Conservation (phyloP, 805 yeast genomes). For the Pichia cabralensis region DNA sequence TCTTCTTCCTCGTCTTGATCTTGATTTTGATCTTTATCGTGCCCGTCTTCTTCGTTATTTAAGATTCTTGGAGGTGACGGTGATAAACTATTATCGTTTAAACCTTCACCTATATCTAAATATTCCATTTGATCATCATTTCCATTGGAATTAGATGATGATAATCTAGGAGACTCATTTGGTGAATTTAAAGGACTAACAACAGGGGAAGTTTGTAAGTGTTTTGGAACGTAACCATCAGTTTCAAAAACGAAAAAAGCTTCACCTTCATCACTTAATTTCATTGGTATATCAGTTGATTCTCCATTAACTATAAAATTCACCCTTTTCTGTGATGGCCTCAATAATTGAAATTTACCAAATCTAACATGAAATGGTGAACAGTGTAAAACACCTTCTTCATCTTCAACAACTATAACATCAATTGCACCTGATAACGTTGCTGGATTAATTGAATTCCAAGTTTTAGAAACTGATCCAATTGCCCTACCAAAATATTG, state of each 20-base stretch:
- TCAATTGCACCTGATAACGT: conserved; percentile 96
- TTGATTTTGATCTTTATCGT: background rate
- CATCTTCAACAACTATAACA: conserved; percentile 87
- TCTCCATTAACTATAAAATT: conserved; percentile 79
- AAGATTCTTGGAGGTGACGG: too few relatives aligned
- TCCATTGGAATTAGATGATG: conserved; percentile 11
- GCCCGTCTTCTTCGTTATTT: background rate
- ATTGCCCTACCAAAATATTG: conserved; percentile 95
- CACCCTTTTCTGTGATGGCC: conserved; percentile 93
- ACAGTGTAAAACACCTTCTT: conserved; percentile 61
- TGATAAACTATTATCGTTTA: conserved; percentile 2
- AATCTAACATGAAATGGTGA: conserved; percentile 96
- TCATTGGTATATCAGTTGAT: conserved; percentile 83
- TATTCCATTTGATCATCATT: conserved; percentile 43
- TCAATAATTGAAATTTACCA: conserved; percentile 84
- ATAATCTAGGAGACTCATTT: conserved; percentile 20
- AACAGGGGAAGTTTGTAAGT: conserved; percentile 81
- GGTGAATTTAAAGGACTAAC: conserved; percentile 62
- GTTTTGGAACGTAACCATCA: conserved; percentile 58
- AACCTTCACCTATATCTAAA: conserved; percentile 35
- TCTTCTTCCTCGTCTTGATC: background rate
- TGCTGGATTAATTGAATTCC: conserved; percentile 95
- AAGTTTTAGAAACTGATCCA: conserved; percentile 89
- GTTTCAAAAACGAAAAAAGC: conserved; percentile 96
- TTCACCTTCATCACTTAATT: conserved; percentile 94